Conservation (phyloP, 768 basidiomycete genomes). For the Tylopilus felleus region DNA sequence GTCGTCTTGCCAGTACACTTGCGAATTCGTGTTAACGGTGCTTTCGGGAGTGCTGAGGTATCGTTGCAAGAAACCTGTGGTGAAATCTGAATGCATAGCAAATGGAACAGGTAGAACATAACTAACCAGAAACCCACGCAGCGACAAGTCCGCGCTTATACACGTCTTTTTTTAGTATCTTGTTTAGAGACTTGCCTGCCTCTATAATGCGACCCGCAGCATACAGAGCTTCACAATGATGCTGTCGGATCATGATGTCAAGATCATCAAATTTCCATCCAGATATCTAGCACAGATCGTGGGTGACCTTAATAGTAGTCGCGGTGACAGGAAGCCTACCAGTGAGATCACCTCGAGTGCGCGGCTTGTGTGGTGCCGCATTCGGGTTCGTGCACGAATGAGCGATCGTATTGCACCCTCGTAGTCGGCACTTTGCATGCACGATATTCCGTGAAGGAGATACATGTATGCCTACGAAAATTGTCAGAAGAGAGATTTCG, state of each 20-base stretch:
- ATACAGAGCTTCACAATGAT: background rate
- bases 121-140: background rate
- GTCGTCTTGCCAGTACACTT: no score
- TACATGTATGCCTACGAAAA: constrained; percentile 1
- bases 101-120: background rate
- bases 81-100: background rate
- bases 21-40: no score
- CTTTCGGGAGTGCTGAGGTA: background rate
- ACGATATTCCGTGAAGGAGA: background rate
- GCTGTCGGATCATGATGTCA: background rate
- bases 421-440: background rate
- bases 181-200: background rate
- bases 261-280: background rate
- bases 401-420: background rate
- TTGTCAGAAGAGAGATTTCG: background rate
- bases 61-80: background rate
- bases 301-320: background rate
- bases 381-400: background rate
- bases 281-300: background rate
- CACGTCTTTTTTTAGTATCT: background rate
- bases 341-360: background rate
- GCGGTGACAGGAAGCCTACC: background rate
- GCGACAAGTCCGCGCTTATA: no score
- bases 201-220: background rate
- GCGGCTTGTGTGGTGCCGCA: background rate